Base-by-base conservation (phyloP, 345 rosid genomes). In the Tarenaya hassleriana region DNA sequence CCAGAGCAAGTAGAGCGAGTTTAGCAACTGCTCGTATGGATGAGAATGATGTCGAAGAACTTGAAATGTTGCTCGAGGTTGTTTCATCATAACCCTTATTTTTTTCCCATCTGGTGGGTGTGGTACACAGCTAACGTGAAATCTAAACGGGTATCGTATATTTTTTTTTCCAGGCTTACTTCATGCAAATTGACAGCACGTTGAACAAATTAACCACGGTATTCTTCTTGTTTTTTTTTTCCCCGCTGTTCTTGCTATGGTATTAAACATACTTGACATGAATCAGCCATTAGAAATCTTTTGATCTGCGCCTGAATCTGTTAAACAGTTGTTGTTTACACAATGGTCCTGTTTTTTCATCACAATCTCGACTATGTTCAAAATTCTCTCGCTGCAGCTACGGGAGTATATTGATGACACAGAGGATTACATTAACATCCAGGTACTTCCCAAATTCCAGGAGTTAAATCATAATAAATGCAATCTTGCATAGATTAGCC, bases 1-100 rank as follows among this genome's bases (percentile, higher is more conserved):
- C 98, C 7, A 75, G 88, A 65, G 99, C 97, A 48, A 85, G 99
- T 62, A 78, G 87, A 72, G 95, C 77, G 11, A 85, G 97, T 69
- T 33, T 85, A 63, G 81, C 75, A 35, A 92, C 98, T 10, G 67
- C 68, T 54, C 98, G 73, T 49, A 95, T 84, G 13, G 97, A 92
- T 15, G 97, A 92, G 71, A 80, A 88, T 69, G 97, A 92, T 66
- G 98, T 92, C 44, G 97, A 92, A 73, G 98, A 83, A 77, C 94
- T 92, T 69, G 98, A 92, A 76, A 92, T 92, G 98, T 73, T 92
- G 50, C 79, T 92, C 15, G 98, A 92, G 97, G 98, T 90, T 65
- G 20, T 21, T 5, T 5, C 29, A 24, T 24, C 29, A 14, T 33
- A 0, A 1, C 1, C 12, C 20, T 19, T 48, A 27, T 6, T 24